Evolutionary conservation across 805 yeast genomes (phyloP).

Genomic region (Myxozyma sirexii): DNA sequence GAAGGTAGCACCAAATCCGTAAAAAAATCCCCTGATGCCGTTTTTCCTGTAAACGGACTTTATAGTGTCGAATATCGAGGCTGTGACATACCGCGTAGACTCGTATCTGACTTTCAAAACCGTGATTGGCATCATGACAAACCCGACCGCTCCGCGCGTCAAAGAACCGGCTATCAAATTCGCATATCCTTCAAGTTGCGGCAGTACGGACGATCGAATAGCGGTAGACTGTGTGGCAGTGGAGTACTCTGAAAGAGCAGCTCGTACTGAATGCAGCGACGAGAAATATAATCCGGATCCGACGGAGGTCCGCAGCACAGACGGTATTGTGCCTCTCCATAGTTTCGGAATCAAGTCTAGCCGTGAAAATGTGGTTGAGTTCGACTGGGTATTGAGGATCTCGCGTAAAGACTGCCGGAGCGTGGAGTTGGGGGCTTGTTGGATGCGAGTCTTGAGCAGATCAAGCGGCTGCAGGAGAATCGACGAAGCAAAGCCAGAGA

Average conservation of each 20-base stretch:
- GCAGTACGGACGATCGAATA: slow-evolving; percentile 53
- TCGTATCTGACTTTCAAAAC: slow-evolving; percentile 87
- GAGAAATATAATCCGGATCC: slow-evolving; percentile 89
- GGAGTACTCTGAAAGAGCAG: background rate
- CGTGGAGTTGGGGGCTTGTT: slow-evolving; percentile 48
- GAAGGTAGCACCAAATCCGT: slow-evolving; percentile 85
- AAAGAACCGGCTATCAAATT: slow-evolving; percentile 77
- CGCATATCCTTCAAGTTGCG: slow-evolving; percentile 67
- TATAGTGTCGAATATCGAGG: slow-evolving; percentile 63
- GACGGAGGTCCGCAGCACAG: slow-evolving; percentile 83
- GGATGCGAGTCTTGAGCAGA: slow-evolving; percentile 82
- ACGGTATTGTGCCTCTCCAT: slow-evolving; percentile 95
- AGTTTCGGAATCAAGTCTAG: slow-evolving; percentile 42
- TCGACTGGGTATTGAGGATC: background rate
- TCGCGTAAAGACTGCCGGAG: slow-evolving; percentile 10
- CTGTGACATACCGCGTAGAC: slow-evolving; percentile 72
- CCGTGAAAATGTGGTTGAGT: background rate
- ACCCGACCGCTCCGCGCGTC: slow-evolving; percentile 80
- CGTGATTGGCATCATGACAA: slow-evolving; percentile 91
- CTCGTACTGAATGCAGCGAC: slow-evolving; percentile 63
- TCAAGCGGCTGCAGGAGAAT: slow-evolving; percentile 86
- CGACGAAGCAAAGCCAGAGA: slow-evolving; percentile 83
- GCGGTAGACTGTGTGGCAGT: background rate
- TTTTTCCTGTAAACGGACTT: slow-evolving; percentile 55
- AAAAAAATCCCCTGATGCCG: slow-evolving; percentile 72